Evolutionary conservation across 2,329 filamentous ascomycete species (phyloP), one percentile per base, ranked within the genome.

Genomic region (Westerdykella aurantiaca): DNA sequence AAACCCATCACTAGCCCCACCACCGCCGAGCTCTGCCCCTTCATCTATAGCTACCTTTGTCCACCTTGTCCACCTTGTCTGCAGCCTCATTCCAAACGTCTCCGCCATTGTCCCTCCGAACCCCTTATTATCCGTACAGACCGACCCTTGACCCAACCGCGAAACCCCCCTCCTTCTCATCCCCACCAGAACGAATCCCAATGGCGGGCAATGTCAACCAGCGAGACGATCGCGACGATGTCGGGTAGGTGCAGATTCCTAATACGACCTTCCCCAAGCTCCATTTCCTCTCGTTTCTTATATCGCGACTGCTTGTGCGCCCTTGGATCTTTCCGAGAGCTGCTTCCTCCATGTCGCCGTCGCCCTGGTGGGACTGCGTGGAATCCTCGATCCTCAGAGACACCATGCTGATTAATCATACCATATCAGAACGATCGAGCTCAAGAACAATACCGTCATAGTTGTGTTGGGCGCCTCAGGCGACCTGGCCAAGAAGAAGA

Each of bases 401-500:
- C 18, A 21, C 18, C 4, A 21, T 21, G 55, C 56, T 61, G 63
- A 75, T 59, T 35, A 46, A 46, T 22, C 14, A 21, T 34, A 35
- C 44, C 10, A n/a, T 47, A 55, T 56, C 69, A 95, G 88, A 67
- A 83, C 81, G 63, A 79, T 94, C 72, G 93, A 98, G 81, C 84
- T 98, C 66, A 98, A 96, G 79, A 88, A 97, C 67, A 94, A 98
- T 79, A 98, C 93, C 55, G 81, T 90, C 67, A 94, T 98, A 63
- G 81, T 98, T 63, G 93, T 98, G 61, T 83, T 98, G 57, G 93
- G 93, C 64, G 93, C 93, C 55, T 98, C 93, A 42, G 93, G 93
- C 63, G 93, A 98, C 78, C 76, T 98, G 57, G 93, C 93, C 41
- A 98, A 98, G 81, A 98, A 98, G 85, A 98, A 98, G 84, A 98